phyloP scores from a whole-genome alignment of 306 rosid species.

The Chamaecrista fasciculata region DNA sequence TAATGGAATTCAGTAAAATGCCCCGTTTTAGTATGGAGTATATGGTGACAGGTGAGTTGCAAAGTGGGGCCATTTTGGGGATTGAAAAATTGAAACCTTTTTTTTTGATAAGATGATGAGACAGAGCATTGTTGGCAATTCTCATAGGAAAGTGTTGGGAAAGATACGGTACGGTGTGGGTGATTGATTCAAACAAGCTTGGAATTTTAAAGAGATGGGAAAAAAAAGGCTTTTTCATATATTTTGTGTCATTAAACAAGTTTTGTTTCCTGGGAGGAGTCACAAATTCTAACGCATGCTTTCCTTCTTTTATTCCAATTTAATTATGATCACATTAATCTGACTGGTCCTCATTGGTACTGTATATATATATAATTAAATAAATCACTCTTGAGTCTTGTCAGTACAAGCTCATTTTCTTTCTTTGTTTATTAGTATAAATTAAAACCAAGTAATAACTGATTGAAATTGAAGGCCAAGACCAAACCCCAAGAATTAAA shows the following conservation, averaged over 20 bases:
- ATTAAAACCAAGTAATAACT: conserved; percentile 29
- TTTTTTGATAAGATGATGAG: too few relatives aligned
- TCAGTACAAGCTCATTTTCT: too few relatives aligned
- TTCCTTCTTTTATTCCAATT: conserved; percentile 21
- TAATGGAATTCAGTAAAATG: neutral
- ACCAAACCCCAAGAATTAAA: conserved; percentile 38
- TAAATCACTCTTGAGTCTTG: too few relatives aligned
- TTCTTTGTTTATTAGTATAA: too few relatives aligned
- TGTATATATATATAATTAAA: too few relatives aligned
- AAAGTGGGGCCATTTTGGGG: conserved; percentile 15
- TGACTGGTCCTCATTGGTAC: conserved; percentile 11
- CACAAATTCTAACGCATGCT: conserved; percentile 50
- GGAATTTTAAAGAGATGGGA: neutral
- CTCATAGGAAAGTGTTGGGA: conserved; percentile 36
- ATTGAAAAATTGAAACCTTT: neutral
- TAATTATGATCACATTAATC: conserved; percentile 19
- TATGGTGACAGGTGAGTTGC: neutral
- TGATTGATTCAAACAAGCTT: neutral
- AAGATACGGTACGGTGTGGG: conserved; percentile 15
- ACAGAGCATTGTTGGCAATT: conserved; percentile 33
- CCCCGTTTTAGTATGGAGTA: neutral
- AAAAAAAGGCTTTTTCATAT: conserved; percentile 32
- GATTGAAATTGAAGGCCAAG: conserved; percentile 36
- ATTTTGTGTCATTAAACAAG: conserved; percentile 32
- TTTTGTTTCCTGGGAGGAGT: conserved; percentile 47